Percentiles rank a stretch among this genome's conserved stretches.
phyloP scores from a whole-genome alignment of 2,329 filamentous ascomycete genomes.

The Aspergillus nomiae region DNA sequence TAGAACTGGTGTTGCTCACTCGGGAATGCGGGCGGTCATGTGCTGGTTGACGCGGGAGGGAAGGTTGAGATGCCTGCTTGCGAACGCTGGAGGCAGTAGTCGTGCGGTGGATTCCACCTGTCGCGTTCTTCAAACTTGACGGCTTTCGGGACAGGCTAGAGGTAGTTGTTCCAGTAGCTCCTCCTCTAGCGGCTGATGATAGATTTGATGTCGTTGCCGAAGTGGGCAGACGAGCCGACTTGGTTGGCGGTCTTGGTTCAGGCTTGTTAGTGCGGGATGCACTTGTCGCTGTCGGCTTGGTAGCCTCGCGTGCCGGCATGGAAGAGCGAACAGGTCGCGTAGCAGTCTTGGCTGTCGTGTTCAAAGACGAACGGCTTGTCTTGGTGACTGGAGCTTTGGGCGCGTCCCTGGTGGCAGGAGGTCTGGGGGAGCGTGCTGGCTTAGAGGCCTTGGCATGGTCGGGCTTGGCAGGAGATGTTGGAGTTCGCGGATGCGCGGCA shows the following conservation, averaged over 20 bases:
- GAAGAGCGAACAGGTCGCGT: constrained; percentile 30
- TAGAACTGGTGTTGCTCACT: constrained; percentile 38
- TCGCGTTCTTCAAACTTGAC: constrained; percentile 35
- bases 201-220: constrained; percentile 45
- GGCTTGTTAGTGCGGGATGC: constrained; percentile 30
- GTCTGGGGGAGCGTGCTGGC: constrained; percentile 25
- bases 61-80: constrained; percentile 35
- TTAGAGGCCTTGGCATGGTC: constrained; percentile 22
- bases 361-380: constrained; percentile 34
- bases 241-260: constrained; percentile 43
- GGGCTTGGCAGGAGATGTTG: constrained; percentile 24
- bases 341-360: constrained; percentile 29
- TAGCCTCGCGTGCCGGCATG: constrained; percentile 31
- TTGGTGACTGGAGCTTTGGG: constrained; percentile 32
- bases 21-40: constrained; percentile 45
- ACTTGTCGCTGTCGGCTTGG: constrained; percentile 26
- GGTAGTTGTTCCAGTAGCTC: constrained; percentile 20
- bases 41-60: constrained; percentile 30
- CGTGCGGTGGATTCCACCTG: constrained; percentile 24
- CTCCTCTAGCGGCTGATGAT: constrained; percentile 40
- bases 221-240: constrained; percentile 41
- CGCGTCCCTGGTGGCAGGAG: constrained; percentile 29
- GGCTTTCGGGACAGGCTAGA: constrained; percentile 39
- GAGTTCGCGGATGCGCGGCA: constrained; percentile 22
- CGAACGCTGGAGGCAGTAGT: constrained; percentile 28